Evolutionary conservation across 441 rosid species (phyloP).

Genomic region (Adansonia gregorii): DNA sequence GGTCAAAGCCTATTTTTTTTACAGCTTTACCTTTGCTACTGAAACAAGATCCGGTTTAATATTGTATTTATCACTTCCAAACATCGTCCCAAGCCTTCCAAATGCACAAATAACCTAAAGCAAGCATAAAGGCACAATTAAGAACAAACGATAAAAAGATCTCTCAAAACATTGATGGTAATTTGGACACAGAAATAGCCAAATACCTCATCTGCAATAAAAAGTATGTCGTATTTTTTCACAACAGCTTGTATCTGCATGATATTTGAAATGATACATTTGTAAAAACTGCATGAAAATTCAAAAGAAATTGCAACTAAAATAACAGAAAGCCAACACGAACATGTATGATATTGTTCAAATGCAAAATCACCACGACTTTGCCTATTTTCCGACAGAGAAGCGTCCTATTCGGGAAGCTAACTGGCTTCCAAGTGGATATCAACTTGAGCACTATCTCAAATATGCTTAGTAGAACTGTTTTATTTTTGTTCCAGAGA

Average conservation of each 20-base stretch:
- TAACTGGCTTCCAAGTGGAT: not conserved
- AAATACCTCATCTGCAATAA: constrained; percentile 92
- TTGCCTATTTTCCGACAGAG: not conserved
- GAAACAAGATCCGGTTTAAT: constrained; percentile 88
- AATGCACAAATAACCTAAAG: constrained; percentile 91
- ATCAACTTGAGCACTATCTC: not conserved
- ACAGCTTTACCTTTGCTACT: constrained; percentile 72
- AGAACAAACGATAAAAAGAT: not conserved
- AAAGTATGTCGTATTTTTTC: constrained; percentile 83
- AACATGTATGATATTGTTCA: not conserved
- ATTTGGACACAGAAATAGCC: not conserved
- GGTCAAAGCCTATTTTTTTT: not conserved
- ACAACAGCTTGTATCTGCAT: constrained; percentile 86
- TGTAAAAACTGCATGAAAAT: not conserved
- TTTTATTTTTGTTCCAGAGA: not conserved
- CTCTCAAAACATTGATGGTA: not conserved
- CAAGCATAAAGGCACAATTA: constrained; percentile 22
- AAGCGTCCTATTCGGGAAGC: not conserved
- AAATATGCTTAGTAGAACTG: not conserved
- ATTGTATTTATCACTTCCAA: constrained; percentile 86
- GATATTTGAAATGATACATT: constrained; percentile 18
- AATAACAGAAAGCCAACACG: not conserved
- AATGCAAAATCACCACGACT: not conserved
- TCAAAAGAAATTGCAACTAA: not conserved
- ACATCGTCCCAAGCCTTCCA: constrained; percentile 99